Evolutionary conservation across 345 rosid genomes (phyloP).

Genomic region (Gynandropsis gynandra): DNA sequence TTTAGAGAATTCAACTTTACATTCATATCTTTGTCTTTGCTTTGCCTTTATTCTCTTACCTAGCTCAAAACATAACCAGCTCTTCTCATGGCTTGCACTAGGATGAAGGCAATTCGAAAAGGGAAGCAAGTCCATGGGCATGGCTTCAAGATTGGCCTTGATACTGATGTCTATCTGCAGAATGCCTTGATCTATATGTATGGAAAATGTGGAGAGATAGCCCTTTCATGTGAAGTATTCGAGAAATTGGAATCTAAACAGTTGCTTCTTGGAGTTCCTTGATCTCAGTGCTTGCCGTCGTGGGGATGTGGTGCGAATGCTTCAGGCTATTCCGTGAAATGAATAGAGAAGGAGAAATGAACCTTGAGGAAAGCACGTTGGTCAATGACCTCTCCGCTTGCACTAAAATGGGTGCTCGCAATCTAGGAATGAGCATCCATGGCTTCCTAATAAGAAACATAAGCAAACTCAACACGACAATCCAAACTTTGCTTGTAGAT

Average conservation of each 20-base stretch:
- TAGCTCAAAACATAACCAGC: slow-evolving; percentile 33
- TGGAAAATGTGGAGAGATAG: slow-evolving; percentile 29
- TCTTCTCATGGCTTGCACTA: slow-evolving; percentile 30
- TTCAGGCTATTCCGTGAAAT: too few species aligned
- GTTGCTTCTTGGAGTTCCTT: slow-evolving; percentile 35
- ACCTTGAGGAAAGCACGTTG: slow-evolving; percentile 39
- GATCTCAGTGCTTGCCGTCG: slow-evolving; percentile 20
- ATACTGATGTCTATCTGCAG: slow-evolving; percentile 27
- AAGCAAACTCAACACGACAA: too few species aligned
- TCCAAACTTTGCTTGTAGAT: too few species aligned
- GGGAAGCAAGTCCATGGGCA: slow-evolving; percentile 33
- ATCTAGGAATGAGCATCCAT: too few species aligned
- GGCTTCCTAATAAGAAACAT: too few species aligned
- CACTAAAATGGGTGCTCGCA: too few species aligned
- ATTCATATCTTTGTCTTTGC: too few species aligned
- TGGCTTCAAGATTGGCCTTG: slow-evolving; percentile 26
- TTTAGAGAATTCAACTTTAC: too few species aligned
- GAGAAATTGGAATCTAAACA: slow-evolving; percentile 22
- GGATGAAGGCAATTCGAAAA: slow-evolving; percentile 20
- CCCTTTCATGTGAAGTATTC: slow-evolving; percentile 22
- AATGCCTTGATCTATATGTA: slow-evolving; percentile 30
- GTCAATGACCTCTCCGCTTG: slow-evolving; percentile 35
- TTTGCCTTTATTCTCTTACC: too few species aligned
- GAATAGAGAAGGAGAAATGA: slow-evolving; percentile 19
- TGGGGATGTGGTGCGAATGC: slow-evolving; percentile 27